phyloP scores from a whole-genome alignment of 2,329 filamentous ascomycete species.

The Lithohypha guttulata region DNA sequence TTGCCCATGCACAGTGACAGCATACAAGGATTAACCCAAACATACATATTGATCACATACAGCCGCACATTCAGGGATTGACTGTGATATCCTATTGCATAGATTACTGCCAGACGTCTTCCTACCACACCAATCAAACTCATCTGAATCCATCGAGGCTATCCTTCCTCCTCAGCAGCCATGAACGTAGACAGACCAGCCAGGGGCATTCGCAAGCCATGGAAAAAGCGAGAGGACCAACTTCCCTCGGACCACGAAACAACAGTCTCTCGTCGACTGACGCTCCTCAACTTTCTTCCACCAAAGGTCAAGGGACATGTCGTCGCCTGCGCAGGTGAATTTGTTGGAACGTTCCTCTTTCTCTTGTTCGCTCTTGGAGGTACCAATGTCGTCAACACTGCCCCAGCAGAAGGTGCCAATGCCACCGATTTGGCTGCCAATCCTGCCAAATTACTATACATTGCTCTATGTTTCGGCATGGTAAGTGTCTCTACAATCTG shows the following conservation, averaged over 20 bases:
- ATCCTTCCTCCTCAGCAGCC: neutral
- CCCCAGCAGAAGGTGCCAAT: constrained; percentile 11
- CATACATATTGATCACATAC: neutral
- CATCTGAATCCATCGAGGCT: neutral
- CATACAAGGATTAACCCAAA: neutral
- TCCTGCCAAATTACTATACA: constrained; percentile 26
- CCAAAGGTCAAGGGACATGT: constrained; percentile 22
- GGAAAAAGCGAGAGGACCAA: constrained; percentile 12
- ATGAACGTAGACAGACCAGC: constrained; percentile 14
- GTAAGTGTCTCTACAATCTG: too few species aligned
- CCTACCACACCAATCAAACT: neutral
- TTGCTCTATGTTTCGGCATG: constrained; percentile 35
- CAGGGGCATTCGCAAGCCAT: constrained; percentile 12
- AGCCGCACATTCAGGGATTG: too few species aligned
- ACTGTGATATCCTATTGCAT: neutral
- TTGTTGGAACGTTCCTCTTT: constrained; percentile 42
- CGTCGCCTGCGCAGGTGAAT: constrained; percentile 39
- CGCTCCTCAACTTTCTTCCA: constrained; percentile 11
- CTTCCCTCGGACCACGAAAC: constrained; percentile 14
- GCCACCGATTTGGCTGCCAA: constrained; percentile 4
- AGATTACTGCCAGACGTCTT: neutral
- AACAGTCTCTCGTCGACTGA: constrained; percentile 14
- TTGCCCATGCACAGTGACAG: constrained; percentile 6
- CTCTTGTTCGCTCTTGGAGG: constrained; percentile 39
- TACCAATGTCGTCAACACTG: constrained; percentile 35